Base-by-base conservation (phyloP, 1,284 basidiomycete species). In the Xerocomus minutiporus region DNA sequence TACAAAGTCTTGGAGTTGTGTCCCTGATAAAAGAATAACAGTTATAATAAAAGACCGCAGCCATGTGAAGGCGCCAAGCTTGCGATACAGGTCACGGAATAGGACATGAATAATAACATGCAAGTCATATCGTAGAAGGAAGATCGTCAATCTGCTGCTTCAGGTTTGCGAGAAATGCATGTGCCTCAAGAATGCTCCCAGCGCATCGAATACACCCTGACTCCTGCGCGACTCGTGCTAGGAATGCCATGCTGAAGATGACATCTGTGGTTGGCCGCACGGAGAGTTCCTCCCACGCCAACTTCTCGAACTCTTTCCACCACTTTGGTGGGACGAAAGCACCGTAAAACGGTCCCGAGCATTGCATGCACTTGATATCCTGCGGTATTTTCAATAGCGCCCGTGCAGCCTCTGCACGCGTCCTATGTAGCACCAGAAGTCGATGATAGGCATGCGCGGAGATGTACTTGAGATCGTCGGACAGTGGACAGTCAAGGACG, bases 391-490 rank as follows among this genome's bases (percentile, higher is more conserved):
- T 68, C 13, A 87, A 61, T 36, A 82, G 66, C 25, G 71, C 72
- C 49, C 73, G 69, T 5, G 81, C 81, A 4, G 76, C 76, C 8
- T 70, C 64, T 1, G 75, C 73, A 6, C 84, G 82, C 9, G 64
- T 69, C 35, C 73, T 76, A 60, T 86, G 86, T 6, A 88, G 73
- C 20, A 77, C 71, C 28, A 86, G 73, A 34, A 88, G 78, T 13
- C 77, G 80, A 61, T 82, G 80, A 58, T 86, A 87, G 23, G 82
- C 76, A 59, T 78, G 80, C 25, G 82, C 85, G 2, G 81, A 75
- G 63, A 87, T 82, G 64, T 77, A 71, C 60, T 80, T 80, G 52
- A 88, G 75, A 58, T 86, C 86, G n/a, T 83, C 79, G 46, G 73
- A 77, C 1, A 82, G 71, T 1, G 78, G 77, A 20, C 71, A 73